These are phyloP conservation scores for Adansonia gregorii DNA, from an alignment of 441 rosid species.

Conservation along the genomic window DNA sequence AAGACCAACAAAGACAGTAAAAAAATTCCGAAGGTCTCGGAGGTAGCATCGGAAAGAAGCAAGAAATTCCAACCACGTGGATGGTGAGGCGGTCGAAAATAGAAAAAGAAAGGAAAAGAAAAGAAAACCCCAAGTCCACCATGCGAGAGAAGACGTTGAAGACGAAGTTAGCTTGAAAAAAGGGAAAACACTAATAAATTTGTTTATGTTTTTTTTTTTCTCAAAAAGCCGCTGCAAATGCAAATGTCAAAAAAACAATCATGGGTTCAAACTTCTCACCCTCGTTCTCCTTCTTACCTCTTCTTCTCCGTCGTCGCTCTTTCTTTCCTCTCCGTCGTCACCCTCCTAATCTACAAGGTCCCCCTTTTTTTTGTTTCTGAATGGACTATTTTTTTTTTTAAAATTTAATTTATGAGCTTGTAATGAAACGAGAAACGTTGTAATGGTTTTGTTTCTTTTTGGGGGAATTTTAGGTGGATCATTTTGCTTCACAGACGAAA, in stretches of 20 bases:
- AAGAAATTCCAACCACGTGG: constrained; percentile 25
- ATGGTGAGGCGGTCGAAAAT: background rate
- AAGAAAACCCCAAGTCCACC: background rate
- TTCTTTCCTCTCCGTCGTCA: constrained; percentile 57
- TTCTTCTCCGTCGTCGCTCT: constrained; percentile 52
- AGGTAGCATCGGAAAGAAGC: constrained; percentile 21
- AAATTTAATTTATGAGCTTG: constrained; percentile 8
- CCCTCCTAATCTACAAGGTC: constrained; percentile 71
- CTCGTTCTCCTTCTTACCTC: constrained; percentile 56
- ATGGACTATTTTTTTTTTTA: background rate
- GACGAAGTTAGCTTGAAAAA: background rate
- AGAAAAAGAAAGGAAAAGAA: background rate
- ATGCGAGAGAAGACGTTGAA: background rate
- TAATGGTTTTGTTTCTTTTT: background rate
- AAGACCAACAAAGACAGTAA: no score
- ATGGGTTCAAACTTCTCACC: constrained; percentile 38
- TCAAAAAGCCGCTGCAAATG: background rate
- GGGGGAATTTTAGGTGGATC: constrained; percentile 47
- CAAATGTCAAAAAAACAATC: background rate
- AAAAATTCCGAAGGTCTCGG: background rate
- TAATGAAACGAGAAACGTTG: background rate
- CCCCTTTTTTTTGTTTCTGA: no score
- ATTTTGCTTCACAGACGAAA: constrained; percentile 58
- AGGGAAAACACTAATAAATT: background rate
- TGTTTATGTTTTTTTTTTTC: background rate